Base-by-base conservation (phyloP, 2,329 filamentous ascomycete species). In the Colletotrichum somersetense region DNA sequence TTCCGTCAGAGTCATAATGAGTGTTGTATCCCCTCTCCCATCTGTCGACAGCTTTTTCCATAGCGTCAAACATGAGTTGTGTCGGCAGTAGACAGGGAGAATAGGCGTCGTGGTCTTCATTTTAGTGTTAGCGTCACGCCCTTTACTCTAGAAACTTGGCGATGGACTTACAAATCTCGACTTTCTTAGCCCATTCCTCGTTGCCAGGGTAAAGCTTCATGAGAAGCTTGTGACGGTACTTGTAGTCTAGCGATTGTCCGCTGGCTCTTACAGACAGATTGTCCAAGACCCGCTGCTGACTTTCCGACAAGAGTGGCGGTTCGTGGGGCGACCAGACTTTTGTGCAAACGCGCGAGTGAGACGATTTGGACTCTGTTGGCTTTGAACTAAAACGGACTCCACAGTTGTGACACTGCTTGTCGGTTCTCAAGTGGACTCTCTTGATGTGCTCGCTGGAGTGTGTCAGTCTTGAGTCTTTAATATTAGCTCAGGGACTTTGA, bases 351-450 rank as follows among this genome's bases (percentile, higher is more conserved):
- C 70, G 70, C 5, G 70, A 56, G 35, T 72, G 70, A 1, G 70
- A 72, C 16, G 70, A 72, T 26, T 72, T 72, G 42, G 70, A 70
- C 56, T 72, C 70, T 11, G 65, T 58, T 3, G 69, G 69, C 65
- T 72, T 72, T 5, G 70, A 72, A 33, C 70, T 61, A 12, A 64
- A 65, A n/a, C 70, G 57, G 8, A 48, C 66, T 26, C 70, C 70
- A 46, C 70, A 72, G 66, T 72, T 63, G 48, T 72, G 70, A 26
- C 70, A 72, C 35, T 72, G 70, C 48, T 72, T 72, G 55, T 72
- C 70, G 48, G 59, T 72, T 50, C 70, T 70, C 58, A 72, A 61
- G 56, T 72, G 70, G 18, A 72, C 70, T 48, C 70, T 58, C 26
- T 72, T 72, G 33, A 72, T 72, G 35, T 72, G 70, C 40, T 72